Conservation (phyloP, 2,329 filamentous ascomycete genomes). For the Penicillium crustosum region DNA sequence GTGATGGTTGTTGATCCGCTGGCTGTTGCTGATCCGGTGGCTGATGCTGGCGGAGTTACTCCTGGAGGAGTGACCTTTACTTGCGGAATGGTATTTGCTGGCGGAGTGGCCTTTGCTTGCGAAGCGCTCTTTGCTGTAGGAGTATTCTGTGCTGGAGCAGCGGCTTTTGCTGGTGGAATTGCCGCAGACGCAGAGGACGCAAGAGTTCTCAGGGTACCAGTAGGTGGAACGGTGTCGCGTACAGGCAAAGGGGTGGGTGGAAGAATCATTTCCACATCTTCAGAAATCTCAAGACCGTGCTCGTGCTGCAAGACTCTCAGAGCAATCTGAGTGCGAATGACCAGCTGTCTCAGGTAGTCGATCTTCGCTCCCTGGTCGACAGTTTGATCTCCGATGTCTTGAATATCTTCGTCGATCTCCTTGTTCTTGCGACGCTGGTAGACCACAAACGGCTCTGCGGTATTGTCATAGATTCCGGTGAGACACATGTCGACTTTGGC, state of each 20-base stretch:
- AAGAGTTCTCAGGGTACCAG: too few species aligned
- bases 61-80: background rate
- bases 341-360: background rate
- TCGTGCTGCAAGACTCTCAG: background rate
- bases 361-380: background rate
- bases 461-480: background rate
- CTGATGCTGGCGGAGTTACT: background rate
- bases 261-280: background rate
- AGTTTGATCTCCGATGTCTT: background rate
- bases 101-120: background rate
- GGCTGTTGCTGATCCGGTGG: background rate
- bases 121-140: too few species aligned
- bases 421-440: constrained; percentile 10
- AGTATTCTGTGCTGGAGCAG: background rate
- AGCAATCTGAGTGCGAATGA: background rate
- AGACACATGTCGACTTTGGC: constrained; percentile 8
- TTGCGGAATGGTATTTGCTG: background rate
- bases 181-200: background rate
- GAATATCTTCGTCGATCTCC: constrained; percentile 11
- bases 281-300: background rate
- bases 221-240: background rate
- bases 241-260: background rate
- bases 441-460: constrained; percentile 5
- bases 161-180: background rate
- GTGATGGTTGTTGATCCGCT: background rate